Conservation (phyloP, 805 yeast species). For the Metschnikowia kofuensis region DNA sequence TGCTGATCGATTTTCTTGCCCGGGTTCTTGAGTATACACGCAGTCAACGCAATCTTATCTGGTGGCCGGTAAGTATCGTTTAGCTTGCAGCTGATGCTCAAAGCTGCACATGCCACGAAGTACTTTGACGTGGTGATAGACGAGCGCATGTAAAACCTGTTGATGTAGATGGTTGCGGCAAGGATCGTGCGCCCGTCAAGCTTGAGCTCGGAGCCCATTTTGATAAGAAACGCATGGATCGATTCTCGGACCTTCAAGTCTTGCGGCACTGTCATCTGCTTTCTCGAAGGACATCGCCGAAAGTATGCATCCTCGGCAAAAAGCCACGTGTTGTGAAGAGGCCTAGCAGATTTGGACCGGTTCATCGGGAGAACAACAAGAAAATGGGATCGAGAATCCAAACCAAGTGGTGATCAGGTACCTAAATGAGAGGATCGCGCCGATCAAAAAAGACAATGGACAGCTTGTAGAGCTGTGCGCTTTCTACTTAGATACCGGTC, state of each 20-base stretch:
- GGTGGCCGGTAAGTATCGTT: conserved; percentile 43
- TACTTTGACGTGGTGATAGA: conserved; percentile 44
- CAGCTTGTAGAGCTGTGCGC: no score
- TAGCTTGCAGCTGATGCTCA: conserved; percentile 42
- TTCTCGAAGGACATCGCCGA: conserved; percentile 31
- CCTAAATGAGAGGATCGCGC: no score
- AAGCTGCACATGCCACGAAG: conserved; percentile 43
- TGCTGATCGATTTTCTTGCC: conserved; percentile 36
- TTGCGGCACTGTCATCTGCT: conserved; percentile 32
- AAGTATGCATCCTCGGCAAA: conserved; percentile 35
- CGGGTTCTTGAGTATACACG: conserved; percentile 35
- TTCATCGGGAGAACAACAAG: neutral
- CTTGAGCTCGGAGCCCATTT: conserved; percentile 34
- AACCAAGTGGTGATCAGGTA: no score
- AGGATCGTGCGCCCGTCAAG: conserved; percentile 41
- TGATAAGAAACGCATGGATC: conserved; percentile 37
- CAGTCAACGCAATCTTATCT: conserved; percentile 40
- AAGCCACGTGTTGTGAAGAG: conserved; percentile 31
- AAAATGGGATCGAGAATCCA: neutral
- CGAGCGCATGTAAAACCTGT: conserved; percentile 39
- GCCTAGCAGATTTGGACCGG: conserved; percentile 4
- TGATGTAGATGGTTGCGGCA: conserved; percentile 39
- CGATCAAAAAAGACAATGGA: no score
- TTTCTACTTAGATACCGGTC: no score
- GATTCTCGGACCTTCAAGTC: conserved; percentile 38